Percentiles rank a stretch among this genome's conserved stretches.
Evolutionary conservation across 2,329 filamentous ascomycete species (phyloP).

Genomic region (Diaporthe citri): DNA sequence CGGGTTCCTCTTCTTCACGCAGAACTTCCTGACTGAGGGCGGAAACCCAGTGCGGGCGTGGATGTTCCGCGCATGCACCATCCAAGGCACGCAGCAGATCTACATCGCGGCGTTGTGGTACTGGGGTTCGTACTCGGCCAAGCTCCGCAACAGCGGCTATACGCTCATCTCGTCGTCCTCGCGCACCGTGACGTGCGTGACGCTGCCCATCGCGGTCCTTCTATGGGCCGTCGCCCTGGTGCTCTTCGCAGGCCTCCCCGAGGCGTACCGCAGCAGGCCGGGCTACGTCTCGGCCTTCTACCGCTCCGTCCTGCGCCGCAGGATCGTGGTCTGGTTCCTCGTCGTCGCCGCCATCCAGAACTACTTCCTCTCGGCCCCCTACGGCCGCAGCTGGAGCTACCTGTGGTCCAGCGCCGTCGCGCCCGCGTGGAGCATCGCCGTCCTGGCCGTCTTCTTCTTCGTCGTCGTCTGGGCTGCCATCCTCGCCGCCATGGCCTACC

Average conservation of each 20-base stretch:
- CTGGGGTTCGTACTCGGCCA: constrained; percentile 67
- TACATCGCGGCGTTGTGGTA: constrained; percentile 76
- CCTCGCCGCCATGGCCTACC: constrained; percentile 63
- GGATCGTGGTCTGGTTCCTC: constrained; percentile 77
- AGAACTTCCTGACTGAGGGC: constrained; percentile 73
- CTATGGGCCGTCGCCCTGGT: constrained; percentile 68
- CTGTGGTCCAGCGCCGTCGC: constrained; percentile 70
- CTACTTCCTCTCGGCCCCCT: constrained; percentile 75
- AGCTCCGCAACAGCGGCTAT: constrained; percentile 53
- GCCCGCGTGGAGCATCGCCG: constrained; percentile 66
- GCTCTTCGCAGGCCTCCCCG: constrained; percentile 72
- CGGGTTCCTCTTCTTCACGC: constrained; percentile 74
- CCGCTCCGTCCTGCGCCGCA: constrained; percentile 69
- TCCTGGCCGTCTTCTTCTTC: constrained; percentile 69
- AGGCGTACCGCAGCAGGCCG: constrained; percentile 74
- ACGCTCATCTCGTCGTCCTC: constrained; percentile 45
- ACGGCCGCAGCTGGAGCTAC: constrained; percentile 76
- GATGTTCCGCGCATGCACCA: constrained; percentile 76
- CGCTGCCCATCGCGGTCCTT: constrained; percentile 68
- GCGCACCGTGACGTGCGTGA: constrained; percentile 56
- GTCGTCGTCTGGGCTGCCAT: constrained; percentile 66
- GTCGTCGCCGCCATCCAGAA: constrained; percentile 74
- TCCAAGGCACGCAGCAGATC: constrained; percentile 76
- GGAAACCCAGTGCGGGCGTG: constrained; percentile 74
- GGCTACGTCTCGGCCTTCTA: constrained; percentile 76